A percentile compares a stretch with the other conserved stretches of the same genome.
Evolutionary conservation across 2,329 filamentous ascomycete species (phyloP).

Genomic region (Alternaria incomplexa): DNA sequence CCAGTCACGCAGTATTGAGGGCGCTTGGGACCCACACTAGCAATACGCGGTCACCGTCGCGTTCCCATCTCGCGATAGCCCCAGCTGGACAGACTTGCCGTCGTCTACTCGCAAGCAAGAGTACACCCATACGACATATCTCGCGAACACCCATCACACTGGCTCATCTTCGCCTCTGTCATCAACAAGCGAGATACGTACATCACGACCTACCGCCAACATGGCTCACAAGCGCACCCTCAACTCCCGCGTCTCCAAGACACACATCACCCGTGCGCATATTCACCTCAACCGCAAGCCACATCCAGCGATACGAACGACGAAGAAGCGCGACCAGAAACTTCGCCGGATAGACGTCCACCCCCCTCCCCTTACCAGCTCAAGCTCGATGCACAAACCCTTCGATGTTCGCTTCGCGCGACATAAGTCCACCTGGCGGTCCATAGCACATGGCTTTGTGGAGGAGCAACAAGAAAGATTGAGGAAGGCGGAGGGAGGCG

Average conservation of each 20-base stretch:
- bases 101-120: background rate
- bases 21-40: background rate
- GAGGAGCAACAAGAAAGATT: background rate
- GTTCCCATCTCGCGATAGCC: background rate
- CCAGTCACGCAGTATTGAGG: background rate
- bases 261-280: background rate
- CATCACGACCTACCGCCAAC: background rate
- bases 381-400: background rate
- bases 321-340: background rate
- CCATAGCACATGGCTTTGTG: background rate
- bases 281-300: fast-evolving
- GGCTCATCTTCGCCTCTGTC: fast-evolving
- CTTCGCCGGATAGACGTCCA: background rate
- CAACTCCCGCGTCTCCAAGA: background rate
- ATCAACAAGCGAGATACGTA: background rate
- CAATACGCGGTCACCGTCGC: background rate
- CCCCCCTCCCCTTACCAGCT: background rate
- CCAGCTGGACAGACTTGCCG: background rate
- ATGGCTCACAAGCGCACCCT: background rate
- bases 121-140: background rate
- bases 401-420: background rate
- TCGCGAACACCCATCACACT: background rate
- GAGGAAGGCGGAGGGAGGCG: fast-evolving
- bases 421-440: background rate
- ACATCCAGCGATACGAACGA: background rate